These are phyloP conservation scores for Hirschioporus abietinus DNA, from an alignment of 768 basidiomycete genomes.

Conservation along the genomic window DNA sequence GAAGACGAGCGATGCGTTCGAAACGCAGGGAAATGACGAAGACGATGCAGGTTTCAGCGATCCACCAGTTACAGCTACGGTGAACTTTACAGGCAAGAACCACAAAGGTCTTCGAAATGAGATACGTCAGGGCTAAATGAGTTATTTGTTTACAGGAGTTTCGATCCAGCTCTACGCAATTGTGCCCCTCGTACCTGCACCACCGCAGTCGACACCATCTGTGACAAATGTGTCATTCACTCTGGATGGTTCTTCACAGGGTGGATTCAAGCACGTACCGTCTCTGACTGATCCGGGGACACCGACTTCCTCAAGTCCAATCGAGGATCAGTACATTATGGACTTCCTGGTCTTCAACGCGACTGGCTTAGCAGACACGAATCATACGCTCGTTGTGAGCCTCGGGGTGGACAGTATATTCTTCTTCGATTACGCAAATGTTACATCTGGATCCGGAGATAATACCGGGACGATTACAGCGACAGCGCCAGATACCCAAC, in stretches of 20 bases:
- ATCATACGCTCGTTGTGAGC: constrained; percentile 38
- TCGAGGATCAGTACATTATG: not conserved
- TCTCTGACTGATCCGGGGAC: not conserved
- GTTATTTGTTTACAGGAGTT: constrained; percentile 30
- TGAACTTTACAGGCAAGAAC: constrained; percentile 39
- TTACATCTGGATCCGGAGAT: constrained; percentile 23
- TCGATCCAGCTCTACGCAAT: constrained; percentile 44
- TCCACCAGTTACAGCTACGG: constrained; percentile 29
- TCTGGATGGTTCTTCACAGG: constrained; percentile 29
- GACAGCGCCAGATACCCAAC: constrained; percentile 2
- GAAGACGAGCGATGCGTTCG: constrained; percentile 15
- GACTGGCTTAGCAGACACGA: constrained; percentile 28
- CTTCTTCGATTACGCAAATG: constrained; percentile 43
- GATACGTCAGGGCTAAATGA: not conserved
- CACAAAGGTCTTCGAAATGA: not conserved
- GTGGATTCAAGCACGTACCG: not conserved
- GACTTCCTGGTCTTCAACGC: constrained; percentile 28
- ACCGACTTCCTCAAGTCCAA: not conserved
- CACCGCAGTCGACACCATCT: constrained; percentile 27
- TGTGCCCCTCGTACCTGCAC: constrained; percentile 24
- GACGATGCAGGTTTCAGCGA: constrained; percentile 28
- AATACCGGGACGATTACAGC: not conserved
- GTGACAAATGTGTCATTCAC: constrained; percentile 39
- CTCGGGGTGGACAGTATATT: constrained; percentile 42
- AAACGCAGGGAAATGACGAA: constrained; percentile 18